Evolutionary conservation across 2,329 filamentous ascomycete species (phyloP), one percentile per base, ranked within the genome.

Genomic region (Fusarium pseudonygamai): DNA sequence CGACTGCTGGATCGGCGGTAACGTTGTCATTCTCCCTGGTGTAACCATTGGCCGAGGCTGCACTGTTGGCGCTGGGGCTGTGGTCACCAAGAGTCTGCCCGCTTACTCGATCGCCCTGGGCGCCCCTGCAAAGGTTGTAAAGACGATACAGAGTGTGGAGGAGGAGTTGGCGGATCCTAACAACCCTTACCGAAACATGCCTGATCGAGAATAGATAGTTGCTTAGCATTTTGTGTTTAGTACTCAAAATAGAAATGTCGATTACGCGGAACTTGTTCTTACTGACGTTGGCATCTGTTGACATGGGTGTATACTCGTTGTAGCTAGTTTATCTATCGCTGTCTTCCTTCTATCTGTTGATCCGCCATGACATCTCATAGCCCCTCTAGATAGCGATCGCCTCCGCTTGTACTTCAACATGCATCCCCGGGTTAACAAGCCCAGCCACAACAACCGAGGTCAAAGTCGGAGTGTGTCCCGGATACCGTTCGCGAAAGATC

Each of bases 1-100:
- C 52, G 87, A 89, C 75, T 88, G 87, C 76, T 89, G 87, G 87
- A 86, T 89, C 61, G 87, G 87, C 3, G 86, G 84, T 15, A 83
- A 85, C 63, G 83, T 82, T 1, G 83, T 81, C 9, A 86, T 89
- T 64, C 80, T 89, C 73, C 85, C 87, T 2, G 87, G 87, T 6
- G 86, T 89, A 1, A 87, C 80, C 1, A 87, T 89, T 64, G 87
- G 87, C 3, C 83, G 85, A 60, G 87, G 87, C 1, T 85, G 83
- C 66, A 88, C 86, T 0, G 80, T 89, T 49, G 87, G 85, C 6
- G 85, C 87, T 1, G 83, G 86, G 10, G 84, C 83, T 28, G 80
- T 89, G 5, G 86, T 89, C 15, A 88, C 87, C 3, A 86, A 81
- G 76, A 82, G 83, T 45, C 80, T 88, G 15, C 85, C 86, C 0